Conservation (phyloP, 2,329 filamentous ascomycete genomes). For the Nigrospora oryzae region DNA sequence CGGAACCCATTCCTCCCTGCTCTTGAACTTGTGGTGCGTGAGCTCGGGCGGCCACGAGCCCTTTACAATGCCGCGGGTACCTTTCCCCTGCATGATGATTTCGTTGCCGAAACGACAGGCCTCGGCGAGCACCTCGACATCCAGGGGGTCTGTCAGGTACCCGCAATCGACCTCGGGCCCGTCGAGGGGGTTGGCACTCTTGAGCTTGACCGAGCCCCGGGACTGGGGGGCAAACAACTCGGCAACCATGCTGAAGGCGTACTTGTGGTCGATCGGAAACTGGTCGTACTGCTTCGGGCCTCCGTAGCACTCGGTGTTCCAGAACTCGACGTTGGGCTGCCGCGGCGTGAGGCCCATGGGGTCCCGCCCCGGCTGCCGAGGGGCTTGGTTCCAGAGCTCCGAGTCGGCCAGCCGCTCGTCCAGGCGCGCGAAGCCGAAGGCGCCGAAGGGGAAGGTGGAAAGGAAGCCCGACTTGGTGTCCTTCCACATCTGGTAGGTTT, state of each 20-base stretch:
- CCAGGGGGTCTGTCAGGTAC: conserved; percentile 48
- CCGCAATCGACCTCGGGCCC: conserved; percentile 51
- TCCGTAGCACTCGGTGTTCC: conserved; percentile 53
- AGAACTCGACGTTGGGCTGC: conserved; percentile 56
- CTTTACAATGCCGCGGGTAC: conserved; percentile 50
- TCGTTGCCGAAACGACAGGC: conserved; percentile 52
- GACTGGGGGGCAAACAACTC: conserved; percentile 51
- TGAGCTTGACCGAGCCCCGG: conserved; percentile 44
- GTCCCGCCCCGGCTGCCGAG: conserved; percentile 41
- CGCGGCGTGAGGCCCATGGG: conserved; percentile 49
- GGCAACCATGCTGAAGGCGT: conserved; percentile 49
- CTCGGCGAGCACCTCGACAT: conserved; percentile 50
- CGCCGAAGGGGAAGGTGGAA: conserved; percentile 54
- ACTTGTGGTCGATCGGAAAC: conserved; percentile 41
- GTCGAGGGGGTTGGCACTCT: conserved; percentile 34
- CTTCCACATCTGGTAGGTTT: conserved; percentile 46
- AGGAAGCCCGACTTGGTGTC: conserved; percentile 49
- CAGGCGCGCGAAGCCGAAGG: conserved; percentile 53
- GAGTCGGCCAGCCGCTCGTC: conserved; percentile 49
- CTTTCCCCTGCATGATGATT: conserved; percentile 46
- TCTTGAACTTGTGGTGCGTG: conserved; percentile 42
- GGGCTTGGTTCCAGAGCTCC: conserved; percentile 43
- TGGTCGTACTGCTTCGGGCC: conserved; percentile 49
- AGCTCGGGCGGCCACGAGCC: conserved; percentile 48
- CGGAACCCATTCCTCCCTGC: conserved; percentile 48